Percentiles rank a stretch among this genome's conserved stretches.
Evolutionary conservation across 176 grass and related monocot species (phyloP).

Genomic region (Panicum miliaceum): DNA sequence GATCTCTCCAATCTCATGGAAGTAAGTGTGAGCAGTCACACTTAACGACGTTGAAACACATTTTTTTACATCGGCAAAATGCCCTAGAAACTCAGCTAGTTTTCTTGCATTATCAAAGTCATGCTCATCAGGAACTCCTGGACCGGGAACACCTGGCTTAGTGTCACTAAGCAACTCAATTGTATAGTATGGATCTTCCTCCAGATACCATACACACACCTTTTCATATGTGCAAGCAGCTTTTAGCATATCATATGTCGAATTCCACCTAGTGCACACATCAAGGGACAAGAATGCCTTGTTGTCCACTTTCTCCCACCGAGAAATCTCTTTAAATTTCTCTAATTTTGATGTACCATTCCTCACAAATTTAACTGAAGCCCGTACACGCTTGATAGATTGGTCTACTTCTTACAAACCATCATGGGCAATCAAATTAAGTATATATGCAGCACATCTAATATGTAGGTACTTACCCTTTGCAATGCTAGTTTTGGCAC

Average conservation of each 20-base stretch:
- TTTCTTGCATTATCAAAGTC: neutral
- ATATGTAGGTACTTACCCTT: neutral
- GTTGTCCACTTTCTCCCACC: too few relatives aligned
- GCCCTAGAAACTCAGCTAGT: neutral
- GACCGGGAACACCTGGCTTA: constrained; percentile 1
- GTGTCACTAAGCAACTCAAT: neutral
- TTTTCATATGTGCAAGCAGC: neutral
- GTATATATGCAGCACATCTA: neutral
- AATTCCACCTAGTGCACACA: neutral
- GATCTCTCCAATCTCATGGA: neutral
- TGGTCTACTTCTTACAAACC: neutral
- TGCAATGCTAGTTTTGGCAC: neutral
- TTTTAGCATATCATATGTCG: neutral
- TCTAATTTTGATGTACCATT: neutral
- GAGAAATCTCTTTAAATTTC: neutral
- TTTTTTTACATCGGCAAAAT: neutral
- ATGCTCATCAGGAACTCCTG: neutral
- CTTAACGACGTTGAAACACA: neutral
- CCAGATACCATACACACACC: neutral
- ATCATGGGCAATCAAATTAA: neutral
- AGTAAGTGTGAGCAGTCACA: neutral
- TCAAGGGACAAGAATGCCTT: too few relatives aligned
- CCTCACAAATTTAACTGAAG: neutral
- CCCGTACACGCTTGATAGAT: too few relatives aligned
- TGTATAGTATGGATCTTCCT: constrained; percentile 7